phyloP scores from a whole-genome alignment of 352 stramenopile genomes.

The Globisporangium viniferum region DNA sequence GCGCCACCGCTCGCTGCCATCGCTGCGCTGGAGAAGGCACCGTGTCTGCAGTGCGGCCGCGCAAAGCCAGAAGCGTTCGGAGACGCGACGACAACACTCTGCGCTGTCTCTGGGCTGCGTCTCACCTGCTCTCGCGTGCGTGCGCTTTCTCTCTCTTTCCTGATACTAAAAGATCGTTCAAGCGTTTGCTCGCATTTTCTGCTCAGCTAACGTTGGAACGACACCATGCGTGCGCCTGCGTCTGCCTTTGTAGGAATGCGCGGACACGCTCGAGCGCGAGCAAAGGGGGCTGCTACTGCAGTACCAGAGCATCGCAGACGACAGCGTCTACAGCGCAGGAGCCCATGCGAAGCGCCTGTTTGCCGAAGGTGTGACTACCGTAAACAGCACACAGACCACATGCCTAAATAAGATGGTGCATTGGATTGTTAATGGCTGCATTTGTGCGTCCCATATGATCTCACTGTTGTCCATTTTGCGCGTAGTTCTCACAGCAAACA shows the following conservation, averaged over 20 bases:
- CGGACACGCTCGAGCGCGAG: slow-evolving; percentile 22
- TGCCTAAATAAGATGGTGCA: neutral
- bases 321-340: slow-evolving; percentile 34
- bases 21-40: slow-evolving; percentile 30
- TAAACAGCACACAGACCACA: neutral
- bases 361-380: slow-evolving; percentile 27
- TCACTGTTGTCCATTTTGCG: neutral
- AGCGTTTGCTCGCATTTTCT: neutral
- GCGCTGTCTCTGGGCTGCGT: slow-evolving; percentile 31
- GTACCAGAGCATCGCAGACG: slow-evolving; percentile 42
- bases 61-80: slow-evolving; percentile 4
- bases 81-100: slow-evolving; percentile 17
- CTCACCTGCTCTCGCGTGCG: slow-evolving; percentile 47
- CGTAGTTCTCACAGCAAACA: slow-evolving; percentile 9
- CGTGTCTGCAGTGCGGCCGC: slow-evolving; percentile 47
- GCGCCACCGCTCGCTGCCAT: slow-evolving; percentile 9
- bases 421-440: neutral
- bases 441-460: neutral
- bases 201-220: neutral
- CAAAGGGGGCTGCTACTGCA: slow-evolving; percentile 27
- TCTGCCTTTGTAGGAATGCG: slow-evolving; percentile 26
- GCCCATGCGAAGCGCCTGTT: slow-evolving; percentile 41
- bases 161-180: neutral
- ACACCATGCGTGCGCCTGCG: neutral
- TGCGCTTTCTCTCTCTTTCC: slow-evolving; percentile 4